Evolutionary conservation across 2,329 filamentous ascomycete genomes (phyloP), one percentile per base, ranked within the genome.

Genomic region (Ascomycota sp.): DNA sequence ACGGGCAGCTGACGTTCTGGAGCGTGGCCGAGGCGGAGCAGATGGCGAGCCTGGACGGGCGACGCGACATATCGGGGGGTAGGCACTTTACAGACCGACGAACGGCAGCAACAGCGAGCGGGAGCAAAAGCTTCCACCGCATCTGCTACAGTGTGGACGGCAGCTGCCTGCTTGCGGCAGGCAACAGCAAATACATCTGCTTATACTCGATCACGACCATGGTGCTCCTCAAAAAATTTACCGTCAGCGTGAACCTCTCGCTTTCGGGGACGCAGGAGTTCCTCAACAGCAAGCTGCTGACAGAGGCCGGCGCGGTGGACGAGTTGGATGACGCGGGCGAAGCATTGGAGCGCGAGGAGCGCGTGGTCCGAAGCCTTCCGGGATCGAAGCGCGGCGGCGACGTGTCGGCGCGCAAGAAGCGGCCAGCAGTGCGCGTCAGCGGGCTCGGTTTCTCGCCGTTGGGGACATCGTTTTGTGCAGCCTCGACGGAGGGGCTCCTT

Each of bases 111-210:
- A 95, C 92, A 43, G 75, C 78, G 3, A 69, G 82, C 1, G 82
- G 82, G 23, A 93, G 81, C 25, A 98, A 98, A 50, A 77, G 72
- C 39, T 98, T 93, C 57, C 75, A 69, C 43, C 78, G 77, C 6
- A 79, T 98, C 39, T 71, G 69, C 31, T 98, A 95, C 56, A 93
- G 83, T 48, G 77, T 81, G 1, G 89, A 98, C 46, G 89, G 89
- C 9, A 79, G 72, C 36, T 94, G 89, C 43, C 62, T 98, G 8
- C 61, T 98, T 25, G 89, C 86, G 1, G 85, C 72, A 28, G 89
- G 89, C 21, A 93, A 89, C 61, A 94, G 83, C 72, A 98, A 98
- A 57, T 94, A 92, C 51, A 94, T 98, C 30, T 95, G 89, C 48
- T 54, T 98, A 33, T 98, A 98, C 55, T 86, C 91, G n/a, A 81